Evolutionary conservation across 2,329 filamentous ascomycete species (phyloP), one percentile per base, ranked within the genome.

Genomic region (Tolypocladium inflatum): DNA sequence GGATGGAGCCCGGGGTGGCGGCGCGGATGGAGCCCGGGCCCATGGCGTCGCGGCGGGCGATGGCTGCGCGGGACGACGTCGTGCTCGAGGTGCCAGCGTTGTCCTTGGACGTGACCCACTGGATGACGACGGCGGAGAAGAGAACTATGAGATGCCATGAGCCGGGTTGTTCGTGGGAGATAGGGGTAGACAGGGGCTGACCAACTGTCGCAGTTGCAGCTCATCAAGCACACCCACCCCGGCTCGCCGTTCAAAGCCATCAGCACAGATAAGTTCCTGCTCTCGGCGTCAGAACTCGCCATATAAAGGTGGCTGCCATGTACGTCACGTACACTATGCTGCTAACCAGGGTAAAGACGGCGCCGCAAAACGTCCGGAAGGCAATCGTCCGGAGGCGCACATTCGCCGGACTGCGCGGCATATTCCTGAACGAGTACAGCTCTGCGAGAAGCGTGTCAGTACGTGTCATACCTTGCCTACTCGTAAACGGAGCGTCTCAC

Each of bases 221-320:
- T 83, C 73, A 85, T 83, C 4, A 87, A 75, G 62, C 83, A 87
- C 3, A 87, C 77, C 83, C 84, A 87, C 3, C 80, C 84, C 2
- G 80, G 83, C 65, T 87, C 84, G 15, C 84, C 84, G 30, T 82
- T 70, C 2, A 87, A 75, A 1, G 75, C 76, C 74, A 84, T 80
- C 1, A 87, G 70, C 0, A 86, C 76, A 3, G 79, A 78, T 3
- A 87, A 69, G 65, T 87, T 87, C 4, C 81, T 84, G 57, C 1
- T 19, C 13, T 11, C n/a, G 10, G 23, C 45, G 38, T 62, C 55
- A 65, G 64, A 5, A 45, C 11, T 10, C 45, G 48, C 10, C 55
- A 55, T 30, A 35, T 6, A 54, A 4, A 2, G 4, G 5, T n/a
- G 42, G 42, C 10, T 6, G 42, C 39, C 39, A 41, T 23, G n/a